Evolutionary conservation across 2,329 filamentous ascomycete genomes (phyloP).

Genomic region (Claviceps maximensis): DNA sequence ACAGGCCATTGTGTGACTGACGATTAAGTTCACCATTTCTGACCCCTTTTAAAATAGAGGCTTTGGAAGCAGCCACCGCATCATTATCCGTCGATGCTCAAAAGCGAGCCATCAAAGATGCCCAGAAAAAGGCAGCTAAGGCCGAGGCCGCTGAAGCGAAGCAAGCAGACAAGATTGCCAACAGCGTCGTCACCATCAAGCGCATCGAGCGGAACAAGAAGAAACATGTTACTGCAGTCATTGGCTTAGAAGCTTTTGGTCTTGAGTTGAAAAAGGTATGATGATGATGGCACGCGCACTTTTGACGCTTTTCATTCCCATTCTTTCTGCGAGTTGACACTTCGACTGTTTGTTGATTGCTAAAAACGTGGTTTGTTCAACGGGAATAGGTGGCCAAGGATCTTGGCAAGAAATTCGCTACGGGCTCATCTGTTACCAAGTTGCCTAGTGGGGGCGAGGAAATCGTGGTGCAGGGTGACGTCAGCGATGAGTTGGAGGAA

Average conservation of each 20-base stretch:
- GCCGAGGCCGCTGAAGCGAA: slow-evolving; percentile 77
- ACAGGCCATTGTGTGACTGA: neutral
- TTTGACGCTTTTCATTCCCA: neutral
- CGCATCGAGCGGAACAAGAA: slow-evolving; percentile 96
- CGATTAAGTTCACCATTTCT: no score
- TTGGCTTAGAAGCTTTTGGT: slow-evolving; percentile 78
- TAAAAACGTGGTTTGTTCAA: neutral
- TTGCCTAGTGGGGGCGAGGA: slow-evolving; percentile 76
- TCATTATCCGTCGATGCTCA: slow-evolving; percentile 82
- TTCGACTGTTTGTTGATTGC: neutral
- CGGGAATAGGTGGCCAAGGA: slow-evolving; percentile 61
- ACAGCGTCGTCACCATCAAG: slow-evolving; percentile 80
- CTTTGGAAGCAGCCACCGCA: slow-evolving; percentile 70
- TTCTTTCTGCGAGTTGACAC: neutral
- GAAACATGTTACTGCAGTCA: slow-evolving; percentile 90
- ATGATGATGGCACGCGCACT: neutral
- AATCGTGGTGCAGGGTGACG: slow-evolving; percentile 94
- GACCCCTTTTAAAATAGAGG: slow-evolving; percentile 37
- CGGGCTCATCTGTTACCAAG: slow-evolving; percentile 85
- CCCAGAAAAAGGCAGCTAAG: slow-evolving; percentile 92
- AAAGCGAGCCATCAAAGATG: slow-evolving; percentile 90
- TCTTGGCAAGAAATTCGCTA: slow-evolving; percentile 97
- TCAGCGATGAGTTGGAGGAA: slow-evolving; percentile 88
- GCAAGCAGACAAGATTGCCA: slow-evolving; percentile 68
- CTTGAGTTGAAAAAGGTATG: slow-evolving; percentile 77